A percentile compares a stretch with the other conserved stretches of the same genome.
phyloP scores from a whole-genome alignment of 768 basidiomycete genomes.

The Suillus brevipes region DNA sequence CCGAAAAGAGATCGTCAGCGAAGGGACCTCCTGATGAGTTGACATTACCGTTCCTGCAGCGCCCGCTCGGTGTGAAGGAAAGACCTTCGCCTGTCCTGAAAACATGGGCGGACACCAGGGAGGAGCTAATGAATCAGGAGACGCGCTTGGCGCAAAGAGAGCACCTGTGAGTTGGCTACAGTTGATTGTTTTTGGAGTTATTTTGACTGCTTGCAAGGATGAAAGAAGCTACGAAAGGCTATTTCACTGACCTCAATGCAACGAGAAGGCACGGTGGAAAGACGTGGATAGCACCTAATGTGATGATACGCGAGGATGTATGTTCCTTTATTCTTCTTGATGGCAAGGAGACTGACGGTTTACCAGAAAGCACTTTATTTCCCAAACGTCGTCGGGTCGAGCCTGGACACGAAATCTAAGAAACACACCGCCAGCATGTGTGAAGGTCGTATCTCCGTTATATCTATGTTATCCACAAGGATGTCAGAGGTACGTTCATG shows the following conservation, averaged over 20 bases:
- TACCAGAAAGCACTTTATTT: constrained; percentile 87
- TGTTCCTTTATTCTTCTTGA: constrained; percentile 30
- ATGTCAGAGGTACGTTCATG: constrained; percentile 74
- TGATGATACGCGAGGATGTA: constrained; percentile 89
- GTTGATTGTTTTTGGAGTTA: background rate
- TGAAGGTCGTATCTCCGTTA: constrained; percentile 71
- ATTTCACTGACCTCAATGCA: constrained; percentile 85
- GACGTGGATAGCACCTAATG: constrained; percentile 89
- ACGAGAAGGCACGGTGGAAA: constrained; percentile 86
- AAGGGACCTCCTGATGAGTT: constrained; percentile 5
- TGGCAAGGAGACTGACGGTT: background rate
- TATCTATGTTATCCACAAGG: constrained; percentile 81
- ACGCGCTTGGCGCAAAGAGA: constrained; percentile 67
- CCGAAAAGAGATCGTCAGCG: background rate
- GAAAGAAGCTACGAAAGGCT: constrained; percentile 71
- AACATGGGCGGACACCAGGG: constrained; percentile 60
- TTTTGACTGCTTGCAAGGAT: constrained; percentile 39
- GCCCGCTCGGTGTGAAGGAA: constrained; percentile 77
- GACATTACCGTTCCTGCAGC: constrained; percentile 43
- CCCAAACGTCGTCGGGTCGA: constrained; percentile 79
- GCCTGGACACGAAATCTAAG: constrained; percentile 52
- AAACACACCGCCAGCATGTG: constrained; percentile 80
- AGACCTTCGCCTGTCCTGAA: constrained; percentile 60
- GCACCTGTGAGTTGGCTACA: constrained; percentile 44
- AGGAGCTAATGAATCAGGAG: constrained; percentile 72